Evolutionary conservation across 768 basidiomycete species (phyloP), one percentile per base, ranked within the genome.

Genomic region (Mycena filopes): DNA sequence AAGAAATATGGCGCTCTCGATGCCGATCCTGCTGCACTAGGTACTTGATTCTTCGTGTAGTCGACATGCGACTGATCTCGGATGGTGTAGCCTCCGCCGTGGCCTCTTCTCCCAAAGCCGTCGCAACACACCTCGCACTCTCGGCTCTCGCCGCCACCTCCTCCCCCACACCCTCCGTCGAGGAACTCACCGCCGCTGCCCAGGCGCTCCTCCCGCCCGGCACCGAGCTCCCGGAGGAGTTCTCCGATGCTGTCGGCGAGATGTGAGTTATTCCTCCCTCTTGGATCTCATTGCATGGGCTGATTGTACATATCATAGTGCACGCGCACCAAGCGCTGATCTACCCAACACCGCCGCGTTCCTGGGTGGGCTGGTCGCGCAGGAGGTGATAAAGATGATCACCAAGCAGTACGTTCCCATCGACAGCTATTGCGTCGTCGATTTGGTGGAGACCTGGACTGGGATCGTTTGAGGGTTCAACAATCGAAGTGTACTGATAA

Each of bases 321-420:
- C 83, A 13, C 91, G 95, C 2, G 83, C 94, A 10, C 93, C 92
- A 2, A 89, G 85, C 0, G 90, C 94, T 4, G 95, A 97, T 71
- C 79, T 99, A 4, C 97, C 97, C 8, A 99, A 96, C 69, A 96
- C 90, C 2, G 94, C 97, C 0, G 96, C 96, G 2, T 88, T 99
- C 72, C 81, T 98, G 0, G 98, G 98, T 1, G 98, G 98, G 3
- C 77, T 99, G 38, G 91, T 98, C 21, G 95, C 96, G 26, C 98
- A 99, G 71, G 98, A 99, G 75, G 89, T 90, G 8, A 99, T 99
- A 84, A 99, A 99, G 84, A 84, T 99, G 79, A 91, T 97, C 72
- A 99, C 97, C 61, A 89, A 88, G 72, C 98, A 99, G 77, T 99
- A 99, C 74, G 85, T 96, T 16, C 96, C 98, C 10, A 85, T 97